Evolutionary conservation across 2,329 filamentous ascomycete species (phyloP), one percentile per base, ranked within the genome.

Genomic region (Hypomyces perniciosus): DNA sequence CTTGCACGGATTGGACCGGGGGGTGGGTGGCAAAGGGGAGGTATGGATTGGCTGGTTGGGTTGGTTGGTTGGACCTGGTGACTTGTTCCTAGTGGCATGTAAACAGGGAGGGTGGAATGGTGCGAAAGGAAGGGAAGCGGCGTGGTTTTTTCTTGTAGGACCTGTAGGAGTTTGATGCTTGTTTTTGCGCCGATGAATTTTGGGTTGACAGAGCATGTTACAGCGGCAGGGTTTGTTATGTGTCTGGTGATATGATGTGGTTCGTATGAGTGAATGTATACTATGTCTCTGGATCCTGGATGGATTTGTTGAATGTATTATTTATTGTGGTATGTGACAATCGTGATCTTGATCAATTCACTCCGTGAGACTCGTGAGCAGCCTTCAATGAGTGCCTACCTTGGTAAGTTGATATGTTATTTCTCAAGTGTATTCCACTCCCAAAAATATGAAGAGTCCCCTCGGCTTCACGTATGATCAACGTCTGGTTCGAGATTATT

Each of bases 101-200:
- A 57, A 53, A 52, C 46, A 51, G 54, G 44, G 34, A 51, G 51
- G 41, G 30, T 20, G 20, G 20, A 20, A 20, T 20, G 29, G 31
- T 20, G 30, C 28, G 7, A 6, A 13, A 30, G 43, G 20, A 53
- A 28, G 30, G 43, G 45, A 20, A n/a, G 53, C 33, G 33, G 33
- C 33, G 44, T 41, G n/a, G 31, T 48, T 31, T 29, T 46, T 41
- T 54, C 52, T 48, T 50, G 54, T 53, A 46, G 54, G 54, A 48
- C 49, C 53, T 50, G 52, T 54, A 54, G 55, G 54, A 59, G 53
- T 59, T 57, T 20, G 20, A 20, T 20, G 55, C 54, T 57, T 45
- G 44, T 49, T 48, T 42, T 13, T 27, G 39, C 39, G 26, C 39
- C 39, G 10, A 12, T 42, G 39, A 42, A 42, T 42, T 42, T 42